A percentile compares a stretch with the other conserved stretches of the same genome.
phyloP scores from a whole-genome alignment of 2,329 filamentous ascomycete genomes.

The Fusarium begoniae region DNA sequence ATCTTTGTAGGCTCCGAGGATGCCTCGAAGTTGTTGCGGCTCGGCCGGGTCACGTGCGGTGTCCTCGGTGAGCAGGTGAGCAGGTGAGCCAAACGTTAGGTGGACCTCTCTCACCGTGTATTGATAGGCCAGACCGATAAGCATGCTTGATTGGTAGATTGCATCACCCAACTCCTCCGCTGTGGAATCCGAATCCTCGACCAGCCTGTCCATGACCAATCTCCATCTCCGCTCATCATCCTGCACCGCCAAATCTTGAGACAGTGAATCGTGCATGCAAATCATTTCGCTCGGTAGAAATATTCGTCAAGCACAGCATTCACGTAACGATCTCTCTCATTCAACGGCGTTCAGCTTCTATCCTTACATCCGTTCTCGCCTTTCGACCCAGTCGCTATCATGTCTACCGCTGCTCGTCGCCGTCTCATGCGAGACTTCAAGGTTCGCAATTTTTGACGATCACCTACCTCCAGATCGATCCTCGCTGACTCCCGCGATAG shows the following conservation, averaged over 20 bases:
- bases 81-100: background rate
- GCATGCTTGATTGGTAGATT: constrained; percentile 37
- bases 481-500: constrained; percentile 56
- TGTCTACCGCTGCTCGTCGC: constrained; percentile 93
- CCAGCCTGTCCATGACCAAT: constrained; percentile 41
- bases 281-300: background rate
- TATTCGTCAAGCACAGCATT: background rate
- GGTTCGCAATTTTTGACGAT: constrained; percentile 61
- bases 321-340: background rate
- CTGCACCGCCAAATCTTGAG: constrained; percentile 19
- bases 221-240: constrained; percentile 34
- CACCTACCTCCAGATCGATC: background rate
- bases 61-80: background rate
- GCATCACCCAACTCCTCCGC: constrained; percentile 21
- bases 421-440: constrained; percentile 99
- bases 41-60: background rate
- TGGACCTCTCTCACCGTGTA: background rate
- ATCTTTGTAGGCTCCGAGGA: background rate
- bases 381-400: constrained; percentile 41
- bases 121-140: constrained; percentile 21
- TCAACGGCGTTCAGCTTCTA: background rate
- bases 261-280: constrained; percentile 18
- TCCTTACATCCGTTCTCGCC: background rate
- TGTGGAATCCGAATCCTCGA: constrained; percentile 25
- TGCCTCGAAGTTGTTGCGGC: background rate